Evolutionary conservation across 768 basidiomycete genomes (phyloP).

Genomic region (Mycena vitilis): DNA sequence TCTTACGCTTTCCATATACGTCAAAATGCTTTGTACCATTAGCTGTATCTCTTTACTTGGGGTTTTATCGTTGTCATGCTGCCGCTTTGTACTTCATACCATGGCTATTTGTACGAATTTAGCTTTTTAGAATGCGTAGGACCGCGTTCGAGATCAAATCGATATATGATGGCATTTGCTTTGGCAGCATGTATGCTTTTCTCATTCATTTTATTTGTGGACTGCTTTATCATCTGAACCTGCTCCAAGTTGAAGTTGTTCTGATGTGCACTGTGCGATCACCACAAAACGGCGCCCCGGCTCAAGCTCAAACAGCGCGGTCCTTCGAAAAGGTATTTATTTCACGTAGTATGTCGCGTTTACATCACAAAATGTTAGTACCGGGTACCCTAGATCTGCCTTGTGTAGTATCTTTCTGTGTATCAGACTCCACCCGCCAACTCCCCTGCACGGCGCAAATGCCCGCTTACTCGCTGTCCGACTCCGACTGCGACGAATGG

Average conservation of each 20-base stretch:
- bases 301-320: neutral
- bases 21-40: conserved; percentile 6
- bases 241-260: too few relatives aligned
- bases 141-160: too few relatives aligned
- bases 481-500: conserved; percentile 41
- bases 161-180: too few relatives aligned
- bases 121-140: too few relatives aligned
- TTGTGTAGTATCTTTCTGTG: conserved; percentile 10
- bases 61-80: too few relatives aligned
- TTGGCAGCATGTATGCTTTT: too few relatives aligned
- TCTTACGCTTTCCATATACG: neutral
- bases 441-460: conserved; percentile 18
- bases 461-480: conserved; percentile 57
- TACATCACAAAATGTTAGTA: conserved; percentile 32
- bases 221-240: too few relatives aligned
- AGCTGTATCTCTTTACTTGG: conserved; percentile 2
- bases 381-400: conserved; percentile 14
- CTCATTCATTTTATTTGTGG: too few relatives aligned
- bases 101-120: too few relatives aligned
- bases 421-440: neutral
- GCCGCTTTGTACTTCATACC: too few relatives aligned
- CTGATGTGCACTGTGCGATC: too few relatives aligned
- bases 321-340: conserved; percentile 34
- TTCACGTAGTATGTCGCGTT: conserved; percentile 36
- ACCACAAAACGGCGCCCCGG: too few relatives aligned